phyloP scores from a whole-genome alignment of 768 basidiomycete genomes.

The Chalciporus sphaerocephalus region DNA sequence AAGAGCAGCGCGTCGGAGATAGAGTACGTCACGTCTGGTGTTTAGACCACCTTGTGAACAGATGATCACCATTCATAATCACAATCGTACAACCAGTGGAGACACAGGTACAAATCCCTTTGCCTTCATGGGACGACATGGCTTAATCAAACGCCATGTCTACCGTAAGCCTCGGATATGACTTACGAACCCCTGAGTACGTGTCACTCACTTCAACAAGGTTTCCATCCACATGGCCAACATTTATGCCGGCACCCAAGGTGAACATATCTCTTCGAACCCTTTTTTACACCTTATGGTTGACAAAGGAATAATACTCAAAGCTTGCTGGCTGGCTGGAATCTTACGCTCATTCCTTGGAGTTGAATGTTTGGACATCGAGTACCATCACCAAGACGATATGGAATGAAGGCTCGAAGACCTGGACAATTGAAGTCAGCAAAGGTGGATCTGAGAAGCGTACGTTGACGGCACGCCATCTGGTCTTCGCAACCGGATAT shows the following conservation, averaged over 20 bases:
- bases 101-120: slow-evolving; percentile 29
- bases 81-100: slow-evolving; percentile 32
- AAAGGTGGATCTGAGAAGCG: slow-evolving; percentile 28
- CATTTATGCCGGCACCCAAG: slow-evolving; percentile 47
- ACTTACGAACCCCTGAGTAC: not conserved
- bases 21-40: slow-evolving; percentile 9
- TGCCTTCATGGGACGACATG: slow-evolving; percentile 48
- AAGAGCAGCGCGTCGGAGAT: slow-evolving; percentile 43
- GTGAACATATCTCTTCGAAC: slow-evolving; percentile 14
- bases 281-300: not conserved
- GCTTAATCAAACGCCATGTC: slow-evolving; percentile 48
- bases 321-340: slow-evolving; percentile 59
- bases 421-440: slow-evolving; percentile 39
- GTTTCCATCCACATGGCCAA: slow-evolving; percentile 48
- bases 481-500: slow-evolving; percentile 51
- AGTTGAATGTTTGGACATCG: slow-evolving; percentile 57
- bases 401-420: slow-evolving; percentile 34
- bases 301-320: not conserved
- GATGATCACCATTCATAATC: not conserved
- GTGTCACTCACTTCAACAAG: slow-evolving; percentile 21
- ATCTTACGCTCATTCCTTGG: slow-evolving; percentile 49
- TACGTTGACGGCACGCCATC: slow-evolving; percentile 39
- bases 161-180: slow-evolving; percentile 33
- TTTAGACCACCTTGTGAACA: not conserved
- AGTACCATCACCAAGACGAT: slow-evolving; percentile 32